A percentile compares a stretch with the other conserved stretches of the same genome.
Conservation (phyloP, 495 filamentous ascomycete species). For the Filosporella fistucella region DNA sequence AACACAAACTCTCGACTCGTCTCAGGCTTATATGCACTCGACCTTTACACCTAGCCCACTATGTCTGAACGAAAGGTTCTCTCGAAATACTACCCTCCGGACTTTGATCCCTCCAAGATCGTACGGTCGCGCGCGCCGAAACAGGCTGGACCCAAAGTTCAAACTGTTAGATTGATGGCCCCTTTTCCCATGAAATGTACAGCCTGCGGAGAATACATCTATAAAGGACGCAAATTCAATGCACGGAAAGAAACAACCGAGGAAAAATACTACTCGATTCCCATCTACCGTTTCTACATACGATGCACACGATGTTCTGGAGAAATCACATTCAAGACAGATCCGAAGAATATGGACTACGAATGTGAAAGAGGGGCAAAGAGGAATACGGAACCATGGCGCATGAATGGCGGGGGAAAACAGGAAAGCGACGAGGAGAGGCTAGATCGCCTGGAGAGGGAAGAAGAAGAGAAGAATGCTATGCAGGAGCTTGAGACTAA, state of each 20-base stretch:
- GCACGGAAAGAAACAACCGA: conserved; percentile 92
- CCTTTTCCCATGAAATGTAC: conserved; percentile 94
- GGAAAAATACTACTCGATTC: conserved; percentile 84
- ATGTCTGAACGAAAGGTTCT: conserved; percentile 97
- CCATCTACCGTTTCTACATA: conserved; percentile 93
- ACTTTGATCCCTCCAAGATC: conserved; percentile 91
- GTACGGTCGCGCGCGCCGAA: conserved; percentile 65
- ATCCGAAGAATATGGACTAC: conserved; percentile 94
- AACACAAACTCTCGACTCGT: background rate
- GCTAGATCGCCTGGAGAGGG: conserved; percentile 76
- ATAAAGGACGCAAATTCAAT: conserved; percentile 96
- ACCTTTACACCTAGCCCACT: conserved; percentile 21
- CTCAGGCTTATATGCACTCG: background rate
- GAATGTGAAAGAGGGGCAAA: conserved; percentile 81
- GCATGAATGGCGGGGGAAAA: conserved; percentile 51
- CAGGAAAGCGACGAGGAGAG: conserved; percentile 84
- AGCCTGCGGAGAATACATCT: conserved; percentile 92
- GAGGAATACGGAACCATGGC: conserved; percentile 92
- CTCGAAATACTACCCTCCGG: conserved; percentile 84
- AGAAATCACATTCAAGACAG: conserved; percentile 93
- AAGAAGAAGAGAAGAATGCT: conserved; percentile 62
- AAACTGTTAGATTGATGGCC: conserved; percentile 93
- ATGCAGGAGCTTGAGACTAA: conserved; percentile 81
- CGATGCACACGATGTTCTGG: conserved; percentile 83
- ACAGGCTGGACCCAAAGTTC: conserved; percentile 70